Conservation (phyloP, 768 basidiomycete genomes). For the Brasilioporus rufonigricans region DNA sequence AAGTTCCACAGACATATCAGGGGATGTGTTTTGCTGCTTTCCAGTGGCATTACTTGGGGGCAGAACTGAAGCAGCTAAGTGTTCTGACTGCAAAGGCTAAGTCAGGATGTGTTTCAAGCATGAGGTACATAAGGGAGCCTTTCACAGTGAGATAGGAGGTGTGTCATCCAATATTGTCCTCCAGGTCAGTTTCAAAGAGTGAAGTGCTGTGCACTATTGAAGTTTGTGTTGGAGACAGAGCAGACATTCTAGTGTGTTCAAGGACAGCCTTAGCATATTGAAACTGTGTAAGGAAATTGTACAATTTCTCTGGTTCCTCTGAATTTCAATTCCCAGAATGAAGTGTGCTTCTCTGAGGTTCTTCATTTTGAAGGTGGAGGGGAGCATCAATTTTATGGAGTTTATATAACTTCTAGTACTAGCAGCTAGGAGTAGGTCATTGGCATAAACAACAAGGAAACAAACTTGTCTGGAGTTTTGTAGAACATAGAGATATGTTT, state of each 20-base stretch:
- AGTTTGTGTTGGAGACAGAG: neutral
- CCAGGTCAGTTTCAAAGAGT: neutral
- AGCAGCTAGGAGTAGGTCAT: constrained; percentile 4
- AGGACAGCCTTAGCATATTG: constrained; percentile 14
- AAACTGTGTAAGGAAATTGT: constrained; percentile 31
- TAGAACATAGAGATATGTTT: neutral
- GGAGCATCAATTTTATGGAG: neutral
- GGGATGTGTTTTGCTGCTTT: neutral
- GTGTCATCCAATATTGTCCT: neutral
- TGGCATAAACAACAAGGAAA: neutral
- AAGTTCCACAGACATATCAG: neutral
- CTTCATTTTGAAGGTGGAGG: neutral
- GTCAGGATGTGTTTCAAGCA: neutral
- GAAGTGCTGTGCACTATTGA: constrained; percentile 2
- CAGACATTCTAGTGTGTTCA: constrained; percentile 5
- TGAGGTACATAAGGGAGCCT: neutral
- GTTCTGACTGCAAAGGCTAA: neutral
- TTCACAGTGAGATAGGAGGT: neutral
- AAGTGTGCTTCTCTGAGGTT: constrained; percentile 11
- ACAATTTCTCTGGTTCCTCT: constrained; percentile 14
- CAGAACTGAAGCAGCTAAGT: too few species aligned
- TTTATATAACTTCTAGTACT: neutral
- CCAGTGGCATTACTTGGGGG: neutral
- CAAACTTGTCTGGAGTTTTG: neutral
- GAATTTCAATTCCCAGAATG: constrained; percentile 34